Base-by-base conservation (phyloP, 805 yeast genomes). In the Komagataella populi region DNA sequence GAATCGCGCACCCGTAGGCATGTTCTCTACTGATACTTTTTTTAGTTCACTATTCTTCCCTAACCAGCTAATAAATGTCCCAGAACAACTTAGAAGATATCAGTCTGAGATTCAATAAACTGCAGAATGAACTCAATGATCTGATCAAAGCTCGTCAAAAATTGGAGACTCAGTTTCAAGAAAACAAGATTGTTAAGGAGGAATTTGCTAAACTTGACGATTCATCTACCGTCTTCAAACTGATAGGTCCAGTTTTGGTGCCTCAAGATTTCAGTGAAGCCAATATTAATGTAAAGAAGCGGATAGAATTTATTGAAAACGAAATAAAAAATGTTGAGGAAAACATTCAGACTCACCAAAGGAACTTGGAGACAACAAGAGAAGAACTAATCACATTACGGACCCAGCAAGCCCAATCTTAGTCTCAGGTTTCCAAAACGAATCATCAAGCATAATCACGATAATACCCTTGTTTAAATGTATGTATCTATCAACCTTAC, bases 91-190 rank as follows among this genome's bases (percentile, higher is more conserved):
- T 61, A 46, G 68, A 64, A 49, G 53, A 50, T 14, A 48, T 63
- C 6, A 56, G 63, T 1, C 59, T 58, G 50, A 51, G 54, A 6
- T 60, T 63, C 46, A 54, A 61, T 8, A 51, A 56, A n/a, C 52
- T 61, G 16, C 70, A 68, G 50, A 51, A 55, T 4, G 59, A 58
- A 12, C 54, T 63, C 7, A 69, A 71, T 48, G 84, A 79, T 50
- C 70, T 80, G 46, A 73, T 89, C 44, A 70, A 78, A 4, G 80
- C 88, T 10, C 81, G 98, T 60, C 95, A 91, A 57, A 79, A 83
- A 61, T 75, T 93, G 48, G 99, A 93, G 63, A 87, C 97, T 1
- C 99, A 93, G 68, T 78, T 73, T 59, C 99, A 93, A 66, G 99
- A 93, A 65, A 90, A 90, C 65, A 81, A 81, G 59, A 90, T 93